Percentiles rank a stretch among this genome's conserved stretches.
phyloP scores from a whole-genome alignment of 257 asterid species.

The Knoxia roxburghii region DNA sequence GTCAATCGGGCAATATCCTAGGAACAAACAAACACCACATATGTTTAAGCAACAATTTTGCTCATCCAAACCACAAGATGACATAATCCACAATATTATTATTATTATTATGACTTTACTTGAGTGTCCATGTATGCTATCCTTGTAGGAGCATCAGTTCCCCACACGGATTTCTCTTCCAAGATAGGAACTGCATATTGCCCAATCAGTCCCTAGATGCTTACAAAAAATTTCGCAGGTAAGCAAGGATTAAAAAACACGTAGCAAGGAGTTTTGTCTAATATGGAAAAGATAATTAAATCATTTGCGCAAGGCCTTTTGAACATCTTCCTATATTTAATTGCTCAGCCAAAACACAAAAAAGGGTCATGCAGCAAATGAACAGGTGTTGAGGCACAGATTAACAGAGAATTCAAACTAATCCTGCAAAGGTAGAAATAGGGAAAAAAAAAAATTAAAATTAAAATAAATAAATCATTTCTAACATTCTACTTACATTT shows the following conservation, averaged over 20 bases:
- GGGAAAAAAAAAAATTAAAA: too few species aligned
- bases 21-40: slow-evolving; percentile 11
- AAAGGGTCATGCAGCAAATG: too few species aligned
- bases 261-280: too few species aligned
- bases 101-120: slow-evolving; percentile 28
- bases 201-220: slow-evolving; percentile 81
- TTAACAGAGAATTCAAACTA: too few species aligned
- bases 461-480: too few species aligned
- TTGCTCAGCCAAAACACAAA: too few species aligned
- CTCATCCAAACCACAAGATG: slow-evolving; percentile 11
- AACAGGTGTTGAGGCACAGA: too few species aligned
- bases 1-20: slow-evolving; percentile 96
- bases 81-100: slow-evolving; percentile 4
- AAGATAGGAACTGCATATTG: slow-evolving; percentile 97
- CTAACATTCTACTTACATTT: too few species aligned
- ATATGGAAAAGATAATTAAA: too few species aligned
- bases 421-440: too few species aligned
- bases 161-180: slow-evolving; percentile 99
- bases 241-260: background rate
- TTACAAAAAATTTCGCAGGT: slow-evolving; percentile 6
- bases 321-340: too few species aligned
- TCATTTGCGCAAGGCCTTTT: too few species aligned
- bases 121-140: slow-evolving; percentile 99
- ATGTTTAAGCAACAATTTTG: slow-evolving; percentile 10
- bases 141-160: slow-evolving; percentile 99